A percentile compares a stretch with the other conserved stretches of the same genome.
Conservation (phyloP, 495 filamentous ascomycete species). For the Penicillium crystallinum region DNA sequence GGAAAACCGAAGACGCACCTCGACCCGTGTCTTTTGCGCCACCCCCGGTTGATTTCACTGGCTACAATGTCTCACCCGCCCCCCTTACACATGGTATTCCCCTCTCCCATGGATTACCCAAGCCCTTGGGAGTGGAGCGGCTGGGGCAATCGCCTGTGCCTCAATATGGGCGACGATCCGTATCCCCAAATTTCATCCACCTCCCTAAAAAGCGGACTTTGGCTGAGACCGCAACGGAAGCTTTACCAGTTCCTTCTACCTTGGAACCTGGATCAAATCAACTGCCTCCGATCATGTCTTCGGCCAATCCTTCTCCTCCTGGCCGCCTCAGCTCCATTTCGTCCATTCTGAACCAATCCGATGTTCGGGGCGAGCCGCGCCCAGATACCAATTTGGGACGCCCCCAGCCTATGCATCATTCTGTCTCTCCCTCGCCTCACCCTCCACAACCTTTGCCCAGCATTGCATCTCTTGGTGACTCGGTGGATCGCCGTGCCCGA, state of each 20-base stretch:
- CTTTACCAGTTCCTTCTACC: slow-evolving; percentile 24
- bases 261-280: slow-evolving; percentile 41
- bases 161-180: slow-evolving; percentile 37
- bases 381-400: slow-evolving; percentile 43
- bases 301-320: slow-evolving; percentile 36
- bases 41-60: slow-evolving; percentile 50
- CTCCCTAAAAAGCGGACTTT: slow-evolving; percentile 44
- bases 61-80: slow-evolving; percentile 34
- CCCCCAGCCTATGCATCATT: slow-evolving; percentile 29
- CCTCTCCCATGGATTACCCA: slow-evolving; percentile 35
- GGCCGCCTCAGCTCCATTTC: slow-evolving; percentile 70
- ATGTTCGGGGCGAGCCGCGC: slow-evolving; percentile 38
- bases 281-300: slow-evolving; percentile 42
- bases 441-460: slow-evolving; percentile 31
- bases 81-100: slow-evolving; percentile 22
- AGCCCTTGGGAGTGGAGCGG: slow-evolving; percentile 37
- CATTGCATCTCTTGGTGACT: slow-evolving; percentile 49
- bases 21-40: slow-evolving; percentile 34
- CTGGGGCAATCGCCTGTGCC: slow-evolving; percentile 28
- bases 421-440: slow-evolving; percentile 23
- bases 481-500: slow-evolving; percentile 57
- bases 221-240: slow-evolving; percentile 32
- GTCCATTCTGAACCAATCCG: slow-evolving; percentile 64
- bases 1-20: slow-evolving; percentile 22
- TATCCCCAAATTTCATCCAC: slow-evolving; percentile 32